phyloP scores from a whole-genome alignment of 169 alveolate genomes.

The Plasmodium yoelii region DNA sequence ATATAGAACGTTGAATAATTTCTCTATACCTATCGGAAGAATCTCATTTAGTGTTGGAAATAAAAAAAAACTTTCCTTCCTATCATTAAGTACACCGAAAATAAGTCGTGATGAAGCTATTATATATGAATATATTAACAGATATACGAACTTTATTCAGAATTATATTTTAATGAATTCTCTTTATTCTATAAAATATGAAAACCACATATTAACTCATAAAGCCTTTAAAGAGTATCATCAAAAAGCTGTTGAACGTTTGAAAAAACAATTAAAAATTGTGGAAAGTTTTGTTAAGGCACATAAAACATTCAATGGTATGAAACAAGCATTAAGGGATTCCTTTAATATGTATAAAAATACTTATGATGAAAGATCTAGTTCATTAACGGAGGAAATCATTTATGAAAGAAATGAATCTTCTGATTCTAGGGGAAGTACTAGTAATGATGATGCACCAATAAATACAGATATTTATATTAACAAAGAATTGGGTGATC shows the following conservation, averaged over 20 bases:
- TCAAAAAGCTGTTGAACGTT: not conserved
- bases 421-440: not conserved
- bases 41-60: slow-evolving; percentile 8
- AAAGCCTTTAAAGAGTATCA: slow-evolving; percentile 23
- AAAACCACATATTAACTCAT: slow-evolving; percentile 2
- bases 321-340: slow-evolving; percentile 12
- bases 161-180: slow-evolving; percentile 20
- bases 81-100: slow-evolving; percentile 5
- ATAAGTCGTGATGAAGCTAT: slow-evolving; percentile 13
- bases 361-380: not conserved
- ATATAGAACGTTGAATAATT: slow-evolving; percentile 20
- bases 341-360: slow-evolving; percentile 20
- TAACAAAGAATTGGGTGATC: slow-evolving; percentile 22
- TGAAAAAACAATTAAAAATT: slow-evolving; percentile 28
- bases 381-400: not conserved
- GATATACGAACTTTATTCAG: slow-evolving; percentile 37
- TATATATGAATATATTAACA: slow-evolving; percentile 45
- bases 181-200: not conserved
- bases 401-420: not conserved
- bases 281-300: slow-evolving; percentile 8
- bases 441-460: not conserved
- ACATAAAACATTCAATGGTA: slow-evolving; percentile 24
- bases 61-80: slow-evolving; percentile 12
- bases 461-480: not conserved
- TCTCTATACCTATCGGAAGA: slow-evolving; percentile 21